phyloP scores from a whole-genome alignment of 352 stramenopile genomes.

The Pythium biforme region DNA sequence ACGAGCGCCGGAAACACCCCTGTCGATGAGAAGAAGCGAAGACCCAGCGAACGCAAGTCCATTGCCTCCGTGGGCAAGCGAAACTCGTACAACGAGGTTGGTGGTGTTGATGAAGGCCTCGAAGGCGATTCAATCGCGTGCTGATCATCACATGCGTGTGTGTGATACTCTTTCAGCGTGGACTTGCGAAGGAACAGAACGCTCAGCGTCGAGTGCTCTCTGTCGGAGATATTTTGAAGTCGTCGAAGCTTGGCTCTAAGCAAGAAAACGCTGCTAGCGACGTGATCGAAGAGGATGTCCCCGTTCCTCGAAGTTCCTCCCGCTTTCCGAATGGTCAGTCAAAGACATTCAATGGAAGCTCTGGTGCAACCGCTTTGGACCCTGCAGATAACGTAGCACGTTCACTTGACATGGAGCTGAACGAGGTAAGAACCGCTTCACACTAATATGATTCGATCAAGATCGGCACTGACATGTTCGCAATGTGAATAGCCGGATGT shows the following conservation, averaged over 20 bases:
- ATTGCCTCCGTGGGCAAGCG: slow-evolving; percentile 21
- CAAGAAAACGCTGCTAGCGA: slow-evolving; percentile 8
- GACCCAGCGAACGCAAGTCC: slow-evolving; percentile 26
- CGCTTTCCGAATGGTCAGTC: neutral
- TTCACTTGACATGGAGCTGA: slow-evolving; percentile 16
- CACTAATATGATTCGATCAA: neutral
- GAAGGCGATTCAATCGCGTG: slow-evolving; percentile 15
- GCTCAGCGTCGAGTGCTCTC: slow-evolving; percentile 21
- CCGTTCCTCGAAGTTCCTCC: neutral
- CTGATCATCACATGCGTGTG: slow-evolving; percentile 20
- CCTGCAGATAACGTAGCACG: slow-evolving; percentile 28
- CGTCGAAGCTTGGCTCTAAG: slow-evolving; percentile 33
- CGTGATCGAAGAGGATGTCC: neutral
- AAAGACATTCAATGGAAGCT: slow-evolving; percentile 8
- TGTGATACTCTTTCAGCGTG: slow-evolving; percentile 19
- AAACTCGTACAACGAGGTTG: slow-evolving; percentile 37
- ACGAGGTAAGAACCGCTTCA: slow-evolving; percentile 13
- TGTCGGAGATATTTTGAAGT: slow-evolving; percentile 48
- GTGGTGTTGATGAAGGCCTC: slow-evolving; percentile 17
- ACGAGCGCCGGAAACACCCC: slow-evolving; percentile 30
- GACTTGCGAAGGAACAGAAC: slow-evolving; percentile 1
- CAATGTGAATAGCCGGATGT: neutral
- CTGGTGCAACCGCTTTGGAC: slow-evolving; percentile 9
- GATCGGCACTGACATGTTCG: neutral
- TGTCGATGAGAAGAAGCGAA: slow-evolving; percentile 31